Base-by-base conservation (phyloP, 306 rosid species). In the Quercus alba region DNA sequence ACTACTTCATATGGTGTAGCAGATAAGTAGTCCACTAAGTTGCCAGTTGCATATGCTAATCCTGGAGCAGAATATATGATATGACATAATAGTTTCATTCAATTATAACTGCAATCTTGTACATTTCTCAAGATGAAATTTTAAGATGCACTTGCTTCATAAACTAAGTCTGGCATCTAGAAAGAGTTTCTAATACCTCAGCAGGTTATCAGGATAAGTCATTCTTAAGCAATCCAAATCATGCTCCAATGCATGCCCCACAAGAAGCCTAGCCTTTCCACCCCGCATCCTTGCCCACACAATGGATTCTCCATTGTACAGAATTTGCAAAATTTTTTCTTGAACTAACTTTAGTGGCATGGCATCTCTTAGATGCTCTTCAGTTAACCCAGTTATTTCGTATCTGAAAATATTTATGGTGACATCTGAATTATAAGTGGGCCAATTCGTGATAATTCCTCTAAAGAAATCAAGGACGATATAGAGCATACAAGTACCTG, bases 191-290 rank as follows among this genome's bases (percentile, higher is more conserved):
- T 61, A 62, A 78, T 86, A 94, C 98, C 98, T 90, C 80, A 89
- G 75, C 86, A 91, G 73, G 82, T 90, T 92, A 81, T 88, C 81
- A 20, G 97, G 94, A 82, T 91, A 91, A 81, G 57, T 81, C 82
- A 93, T 79, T 58, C 70, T 81, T 86, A 94, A 83, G 87, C 94
- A 91, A 80, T 89, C 90, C 58, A 94, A 85, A 85, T 94, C 97
- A 78, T 87, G 88, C 68, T 78, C 93, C 79, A 94, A 77, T 76
- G 70, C 84, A 87, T 90, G 97, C 86, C 98, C 97, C 81, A 94
- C 96, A 80, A 94, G 94, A 87, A 94, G 91, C 78, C 82, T 90
- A 76, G 97, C 90, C 84, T 84, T 90, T 73, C 92, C 93, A 56
- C 94, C 94, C 72, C 83, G 86, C 84, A 83, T 78, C 78, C 90